A percentile compares a stretch with the other conserved stretches of the same genome.
Conservation (phyloP, 345 rosid genomes). For the Odontarrhena argentea region DNA sequence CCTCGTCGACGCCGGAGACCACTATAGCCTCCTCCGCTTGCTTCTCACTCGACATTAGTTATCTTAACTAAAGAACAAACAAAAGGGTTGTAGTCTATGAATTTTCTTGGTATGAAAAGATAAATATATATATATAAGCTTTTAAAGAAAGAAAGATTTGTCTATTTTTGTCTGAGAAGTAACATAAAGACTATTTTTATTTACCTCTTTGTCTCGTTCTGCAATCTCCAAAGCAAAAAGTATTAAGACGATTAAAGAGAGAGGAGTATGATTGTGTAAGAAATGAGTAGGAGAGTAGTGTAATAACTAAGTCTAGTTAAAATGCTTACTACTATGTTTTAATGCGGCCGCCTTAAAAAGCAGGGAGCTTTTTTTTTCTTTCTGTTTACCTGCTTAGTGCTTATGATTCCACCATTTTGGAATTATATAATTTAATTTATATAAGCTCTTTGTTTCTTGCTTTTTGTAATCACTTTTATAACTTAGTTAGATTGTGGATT, state of each 20-base stretch:
- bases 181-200: constrained; percentile 12
- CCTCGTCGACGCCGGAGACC: constrained; percentile 54
- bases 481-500: neutral
- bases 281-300: constrained; percentile 17
- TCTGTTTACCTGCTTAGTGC: constrained; percentile 29
- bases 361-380: constrained; percentile 29
- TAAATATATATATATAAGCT: too few species aligned
- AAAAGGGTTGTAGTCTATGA: neutral
- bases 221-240: constrained; percentile 7
- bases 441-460: neutral
- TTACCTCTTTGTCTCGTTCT: constrained; percentile 11
- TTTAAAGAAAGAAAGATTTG: constrained; percentile 1
- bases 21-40: constrained; percentile 94
- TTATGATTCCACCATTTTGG: constrained; percentile 27
- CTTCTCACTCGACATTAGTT: constrained; percentile 72
- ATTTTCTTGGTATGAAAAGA: constrained; percentile 6
- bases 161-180: constrained; percentile 17
- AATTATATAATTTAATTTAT: neutral
- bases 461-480: neutral
- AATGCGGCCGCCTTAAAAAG: constrained; percentile 41
- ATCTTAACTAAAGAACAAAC: neutral
- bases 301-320: constrained; percentile 33
- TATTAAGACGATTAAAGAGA: neutral
- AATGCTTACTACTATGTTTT: constrained; percentile 32
- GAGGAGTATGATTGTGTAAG: neutral